These are phyloP conservation scores for Trametes cinnabarina DNA, from an alignment of 768 basidiomycete genomes.

Conservation along the genomic window DNA sequence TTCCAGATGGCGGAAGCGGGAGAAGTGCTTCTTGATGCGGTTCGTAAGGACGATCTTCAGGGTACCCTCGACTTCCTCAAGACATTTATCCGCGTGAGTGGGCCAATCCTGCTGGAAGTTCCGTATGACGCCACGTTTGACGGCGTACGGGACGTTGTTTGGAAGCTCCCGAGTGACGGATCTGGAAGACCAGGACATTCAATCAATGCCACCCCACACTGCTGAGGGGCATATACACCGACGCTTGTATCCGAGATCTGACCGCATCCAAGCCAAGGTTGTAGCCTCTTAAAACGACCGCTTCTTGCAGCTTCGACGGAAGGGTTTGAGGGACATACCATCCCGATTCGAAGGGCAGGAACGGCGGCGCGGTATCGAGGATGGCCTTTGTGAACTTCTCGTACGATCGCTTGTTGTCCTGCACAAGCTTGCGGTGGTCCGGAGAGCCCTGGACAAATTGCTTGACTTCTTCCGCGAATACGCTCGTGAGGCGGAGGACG, in stretches of 20 bases:
- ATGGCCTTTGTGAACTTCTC: constrained; percentile 33
- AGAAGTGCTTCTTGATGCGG: constrained; percentile 38
- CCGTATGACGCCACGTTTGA: constrained; percentile 39
- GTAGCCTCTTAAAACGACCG: background rate
- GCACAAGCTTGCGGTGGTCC: constrained; percentile 35
- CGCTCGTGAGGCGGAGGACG: constrained; percentile 8
- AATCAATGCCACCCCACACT: background rate
- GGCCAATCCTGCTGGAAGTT: constrained; percentile 40
- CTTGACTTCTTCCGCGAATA: constrained; percentile 7
- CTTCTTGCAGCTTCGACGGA: background rate
- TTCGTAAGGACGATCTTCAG: constrained; percentile 31
- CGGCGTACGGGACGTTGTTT: constrained; percentile 42
- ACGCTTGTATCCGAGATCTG: background rate
- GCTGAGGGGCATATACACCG: background rate
- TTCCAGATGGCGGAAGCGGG: constrained; percentile 27
- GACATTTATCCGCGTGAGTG: constrained; percentile 32
- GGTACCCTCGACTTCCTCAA: constrained; percentile 33
- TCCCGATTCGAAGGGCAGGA: constrained; percentile 33
- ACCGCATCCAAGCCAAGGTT: background rate
- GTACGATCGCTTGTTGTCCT: constrained; percentile 35
- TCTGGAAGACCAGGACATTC: too few relatives aligned
- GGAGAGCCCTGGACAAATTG: constrained; percentile 8
- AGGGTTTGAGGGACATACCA: background rate
- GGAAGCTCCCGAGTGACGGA: constrained; percentile 45
- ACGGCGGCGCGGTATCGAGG: constrained; percentile 40